Percentiles rank a stretch among this genome's conserved stretches.
phyloP scores from a whole-genome alignment of 495 filamentous ascomycete species.

The Astrothelium subdiscretum region DNA sequence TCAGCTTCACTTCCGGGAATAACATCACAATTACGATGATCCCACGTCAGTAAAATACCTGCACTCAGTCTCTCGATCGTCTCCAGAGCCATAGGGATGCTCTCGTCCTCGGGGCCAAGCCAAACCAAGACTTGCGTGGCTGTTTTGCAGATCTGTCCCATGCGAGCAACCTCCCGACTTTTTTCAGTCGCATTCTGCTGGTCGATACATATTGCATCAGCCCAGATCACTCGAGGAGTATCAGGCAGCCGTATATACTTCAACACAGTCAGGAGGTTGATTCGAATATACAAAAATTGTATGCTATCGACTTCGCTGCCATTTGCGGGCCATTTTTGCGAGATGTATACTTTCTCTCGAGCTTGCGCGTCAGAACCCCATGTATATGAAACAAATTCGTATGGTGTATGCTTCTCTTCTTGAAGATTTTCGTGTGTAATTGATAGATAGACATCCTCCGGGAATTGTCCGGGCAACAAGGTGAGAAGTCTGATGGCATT shows the following conservation, averaged over 20 bases:
- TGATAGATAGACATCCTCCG: not conserved
- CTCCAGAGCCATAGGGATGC: not conserved
- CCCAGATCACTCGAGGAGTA: constrained; percentile 14
- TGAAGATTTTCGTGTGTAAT: not conserved
- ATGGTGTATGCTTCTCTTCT: not conserved
- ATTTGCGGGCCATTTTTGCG: not conserved
- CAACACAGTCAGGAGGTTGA: not conserved
- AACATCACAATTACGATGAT: not conserved
- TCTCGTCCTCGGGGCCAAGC: constrained; percentile 1
- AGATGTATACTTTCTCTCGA: not conserved
- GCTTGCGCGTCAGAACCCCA: not conserved
- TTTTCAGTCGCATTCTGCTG: constrained; percentile 22
- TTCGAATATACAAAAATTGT: not conserved
- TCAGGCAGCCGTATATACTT: not conserved
- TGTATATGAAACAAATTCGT: not conserved
- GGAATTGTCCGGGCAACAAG: not conserved
- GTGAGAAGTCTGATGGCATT: not conserved
- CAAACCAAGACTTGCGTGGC: constrained; percentile 2
- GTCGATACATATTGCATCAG: constrained; percentile 31
- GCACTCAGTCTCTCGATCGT: not conserved
- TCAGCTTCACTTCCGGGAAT: not conserved
- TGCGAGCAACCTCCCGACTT: constrained; percentile 19
- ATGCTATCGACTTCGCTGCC: not conserved
- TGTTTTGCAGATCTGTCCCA: constrained; percentile 21
- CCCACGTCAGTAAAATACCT: not conserved